phyloP scores from a whole-genome alignment of 225 moss, liverwort and hornwort species.

The Pseudisothecium myosuroides region DNA sequence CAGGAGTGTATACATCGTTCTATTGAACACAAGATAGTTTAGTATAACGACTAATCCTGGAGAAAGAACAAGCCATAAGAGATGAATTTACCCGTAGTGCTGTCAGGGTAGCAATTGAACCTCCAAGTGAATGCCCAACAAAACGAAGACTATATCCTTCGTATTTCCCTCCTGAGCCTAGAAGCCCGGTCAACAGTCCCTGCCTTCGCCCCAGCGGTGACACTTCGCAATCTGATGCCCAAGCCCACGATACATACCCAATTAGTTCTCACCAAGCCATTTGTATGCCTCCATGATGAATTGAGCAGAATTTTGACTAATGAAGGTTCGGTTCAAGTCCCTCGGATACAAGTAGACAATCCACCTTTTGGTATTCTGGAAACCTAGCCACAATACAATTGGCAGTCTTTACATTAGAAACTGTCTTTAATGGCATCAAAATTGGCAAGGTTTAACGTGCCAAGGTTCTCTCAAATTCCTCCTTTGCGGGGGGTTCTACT shows the following conservation, averaged over 20 bases:
- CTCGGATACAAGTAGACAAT: background rate
- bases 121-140: background rate
- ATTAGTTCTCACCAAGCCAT: background rate
- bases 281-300: background rate
- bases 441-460: background rate
- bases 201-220: background rate
- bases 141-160: background rate
- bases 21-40: background rate
- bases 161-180: background rate
- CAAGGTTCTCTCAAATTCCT: background rate
- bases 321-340: background rate
- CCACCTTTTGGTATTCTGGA: background rate
- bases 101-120: background rate
- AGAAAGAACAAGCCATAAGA: background rate
- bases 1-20: background rate
- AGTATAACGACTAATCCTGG: background rate
- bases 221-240: background rate
- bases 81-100: background rate
- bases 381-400: background rate
- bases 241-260: background rate
- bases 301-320: background rate
- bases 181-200: background rate
- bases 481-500: background rate
- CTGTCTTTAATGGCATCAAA: background rate
- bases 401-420: background rate